Conservation (phyloP, 495 filamentous ascomycete genomes). For the Aspergillus saccharolyticus region DNA sequence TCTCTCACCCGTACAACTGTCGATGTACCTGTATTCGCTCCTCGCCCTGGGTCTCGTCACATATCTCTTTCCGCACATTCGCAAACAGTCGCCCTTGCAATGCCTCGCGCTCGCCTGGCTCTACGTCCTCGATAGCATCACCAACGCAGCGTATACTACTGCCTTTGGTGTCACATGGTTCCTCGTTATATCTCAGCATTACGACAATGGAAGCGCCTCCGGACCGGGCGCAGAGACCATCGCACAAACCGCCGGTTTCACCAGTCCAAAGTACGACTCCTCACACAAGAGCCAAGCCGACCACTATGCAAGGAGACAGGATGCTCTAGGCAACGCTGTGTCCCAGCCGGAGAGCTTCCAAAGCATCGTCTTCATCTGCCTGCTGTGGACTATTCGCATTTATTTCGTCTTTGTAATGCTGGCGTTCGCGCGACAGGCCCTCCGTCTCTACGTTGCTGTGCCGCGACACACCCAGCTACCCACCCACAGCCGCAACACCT, state of each 20-base stretch:
- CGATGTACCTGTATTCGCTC: slow-evolving; percentile 82
- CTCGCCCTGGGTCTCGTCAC: slow-evolving; percentile 55
- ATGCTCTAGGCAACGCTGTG: slow-evolving; percentile 45
- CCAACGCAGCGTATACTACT: slow-evolving; percentile 73
- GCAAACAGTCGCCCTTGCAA: slow-evolving; percentile 61
- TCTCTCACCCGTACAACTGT: slow-evolving; percentile 64
- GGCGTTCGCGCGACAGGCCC: slow-evolving; percentile 67
- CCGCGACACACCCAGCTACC: slow-evolving; percentile 42
- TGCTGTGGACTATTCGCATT: slow-evolving; percentile 64
- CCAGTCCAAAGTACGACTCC: slow-evolving; percentile 59
- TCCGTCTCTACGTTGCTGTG: slow-evolving; percentile 51
- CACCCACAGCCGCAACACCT: slow-evolving; percentile 43
- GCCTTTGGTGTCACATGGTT: slow-evolving; percentile 83
- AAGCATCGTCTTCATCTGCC: slow-evolving; percentile 66
- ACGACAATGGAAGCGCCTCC: slow-evolving; percentile 37
- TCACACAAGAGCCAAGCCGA: slow-evolving; percentile 25
- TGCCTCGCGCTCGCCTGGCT: slow-evolving; percentile 68
- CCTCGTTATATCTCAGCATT: slow-evolving; percentile 56
- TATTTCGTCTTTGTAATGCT: slow-evolving; percentile 79
- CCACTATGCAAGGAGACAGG: slow-evolving; percentile 26
- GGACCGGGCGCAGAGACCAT: slow-evolving; percentile 50
- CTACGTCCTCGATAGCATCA: slow-evolving; percentile 71
- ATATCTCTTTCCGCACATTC: slow-evolving; percentile 65
- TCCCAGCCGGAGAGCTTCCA: slow-evolving; percentile 66
- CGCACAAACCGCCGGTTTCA: slow-evolving; percentile 63